Conservation (phyloP, 352 stramenopile genomes). For the Pythium sukuiense region DNA sequence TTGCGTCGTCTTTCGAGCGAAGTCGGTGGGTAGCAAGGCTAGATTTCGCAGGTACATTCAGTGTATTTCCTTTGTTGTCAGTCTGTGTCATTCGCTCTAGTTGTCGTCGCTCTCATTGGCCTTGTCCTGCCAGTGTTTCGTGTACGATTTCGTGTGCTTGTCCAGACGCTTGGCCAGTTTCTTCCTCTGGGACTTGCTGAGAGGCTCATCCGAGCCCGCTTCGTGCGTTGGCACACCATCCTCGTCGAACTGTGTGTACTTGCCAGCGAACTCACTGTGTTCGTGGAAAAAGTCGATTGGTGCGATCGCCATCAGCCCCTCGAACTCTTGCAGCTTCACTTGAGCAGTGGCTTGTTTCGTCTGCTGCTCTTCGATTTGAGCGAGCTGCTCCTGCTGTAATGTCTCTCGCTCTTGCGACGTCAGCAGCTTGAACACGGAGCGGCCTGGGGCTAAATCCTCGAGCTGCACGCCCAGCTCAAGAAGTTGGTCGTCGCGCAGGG, state of each 20-base stretch:
- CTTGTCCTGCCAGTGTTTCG: conserved; percentile 57
- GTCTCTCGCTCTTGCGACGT: conserved; percentile 37
- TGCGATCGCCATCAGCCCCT: conserved; percentile 67
- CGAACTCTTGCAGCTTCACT: conserved; percentile 57
- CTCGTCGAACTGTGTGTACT: conserved; percentile 54
- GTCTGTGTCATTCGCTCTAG: background rate
- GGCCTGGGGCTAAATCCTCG: conserved; percentile 63
- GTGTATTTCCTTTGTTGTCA: background rate
- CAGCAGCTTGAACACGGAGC: conserved; percentile 60
- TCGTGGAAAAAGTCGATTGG: conserved; percentile 52
- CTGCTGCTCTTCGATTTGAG: conserved; percentile 11
- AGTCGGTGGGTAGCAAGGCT: background rate
- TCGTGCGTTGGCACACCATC: conserved; percentile 60
- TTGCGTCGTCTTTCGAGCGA: conserved; percentile 13
- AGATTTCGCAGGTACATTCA: background rate
- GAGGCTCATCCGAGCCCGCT: conserved; percentile 25
- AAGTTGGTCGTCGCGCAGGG: conserved; percentile 57
- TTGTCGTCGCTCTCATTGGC: conserved; percentile 1
- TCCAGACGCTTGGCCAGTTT: conserved; percentile 74
- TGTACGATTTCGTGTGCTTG: conserved; percentile 70
- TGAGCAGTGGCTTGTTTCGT: conserved; percentile 14
- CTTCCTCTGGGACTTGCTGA: conserved; percentile 75
- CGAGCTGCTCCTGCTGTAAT: conserved; percentile 10
- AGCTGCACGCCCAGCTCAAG: conserved; percentile 59
- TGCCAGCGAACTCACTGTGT: conserved; percentile 43